phyloP scores from a whole-genome alignment of 805 yeast species.

The Cyberlindnera lachancei region DNA sequence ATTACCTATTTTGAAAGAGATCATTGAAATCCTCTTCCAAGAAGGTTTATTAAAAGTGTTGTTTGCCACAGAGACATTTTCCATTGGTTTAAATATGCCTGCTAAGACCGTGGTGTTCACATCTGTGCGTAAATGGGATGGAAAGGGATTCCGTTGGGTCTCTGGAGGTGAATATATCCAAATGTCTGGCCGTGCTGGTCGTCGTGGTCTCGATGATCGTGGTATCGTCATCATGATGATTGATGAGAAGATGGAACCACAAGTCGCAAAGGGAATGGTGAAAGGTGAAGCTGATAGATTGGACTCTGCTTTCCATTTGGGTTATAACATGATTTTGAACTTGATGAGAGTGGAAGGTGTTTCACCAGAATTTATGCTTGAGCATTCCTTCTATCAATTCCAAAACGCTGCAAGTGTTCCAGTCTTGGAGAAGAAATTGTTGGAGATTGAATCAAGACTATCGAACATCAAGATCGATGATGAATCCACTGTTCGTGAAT shows the following conservation, averaged over 20 bases:
- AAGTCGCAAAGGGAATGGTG: constrained; percentile 98
- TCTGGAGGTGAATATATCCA: constrained; percentile 99
- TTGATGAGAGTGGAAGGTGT: constrained; percentile 96
- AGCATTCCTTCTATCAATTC: constrained; percentile 88
- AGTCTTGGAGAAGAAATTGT: constrained; percentile 57
- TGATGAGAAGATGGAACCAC: constrained; percentile 99
- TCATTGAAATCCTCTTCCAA: constrained; percentile 92
- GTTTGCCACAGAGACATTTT: constrained; percentile 97
- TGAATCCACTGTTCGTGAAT: constrained; percentile 67
- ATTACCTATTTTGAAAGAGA: constrained; percentile 87
- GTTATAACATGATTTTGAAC: constrained; percentile 95
- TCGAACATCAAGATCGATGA: constrained; percentile 57
- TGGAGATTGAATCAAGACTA: constrained; percentile 42
- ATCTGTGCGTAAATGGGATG: constrained; percentile 97
- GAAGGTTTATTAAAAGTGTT: constrained; percentile 92
- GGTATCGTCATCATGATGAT: constrained; percentile 99
- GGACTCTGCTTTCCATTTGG: constrained; percentile 95
- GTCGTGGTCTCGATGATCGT: constrained; percentile 98
- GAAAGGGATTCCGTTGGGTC: constrained; percentile 96
- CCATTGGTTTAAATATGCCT: constrained; percentile 98
- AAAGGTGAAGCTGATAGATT: constrained; percentile 97
- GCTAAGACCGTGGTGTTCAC: constrained; percentile 98
- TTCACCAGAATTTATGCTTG: constrained; percentile 96
- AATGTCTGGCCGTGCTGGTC: constrained; percentile 99
- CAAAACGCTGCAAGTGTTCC: constrained; percentile 93